A percentile compares a stretch with the other conserved stretches of the same genome.
Evolutionary conservation across 2,329 filamentous ascomycete genomes (phyloP).

Genomic region (Aspergillus vadensis): DNA sequence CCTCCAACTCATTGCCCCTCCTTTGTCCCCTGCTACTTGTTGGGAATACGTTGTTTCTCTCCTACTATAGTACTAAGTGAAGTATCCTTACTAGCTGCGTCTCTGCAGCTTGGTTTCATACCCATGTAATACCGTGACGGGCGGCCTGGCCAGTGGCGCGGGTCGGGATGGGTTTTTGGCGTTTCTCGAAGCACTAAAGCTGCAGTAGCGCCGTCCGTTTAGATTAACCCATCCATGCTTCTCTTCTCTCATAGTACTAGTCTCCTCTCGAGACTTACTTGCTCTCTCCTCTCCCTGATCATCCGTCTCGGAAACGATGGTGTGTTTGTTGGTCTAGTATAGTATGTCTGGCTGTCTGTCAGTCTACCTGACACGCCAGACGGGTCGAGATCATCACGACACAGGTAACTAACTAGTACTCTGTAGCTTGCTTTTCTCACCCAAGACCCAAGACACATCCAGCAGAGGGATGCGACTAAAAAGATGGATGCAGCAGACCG

Average conservation of each 20-base stretch:
- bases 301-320: too few relatives aligned
- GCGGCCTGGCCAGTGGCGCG: not conserved
- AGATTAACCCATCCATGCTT: not conserved
- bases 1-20: not conserved
- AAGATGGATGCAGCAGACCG: not conserved
- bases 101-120: not conserved
- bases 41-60: not conserved
- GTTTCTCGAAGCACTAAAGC: conserved; percentile 4
- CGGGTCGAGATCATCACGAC: not conserved
- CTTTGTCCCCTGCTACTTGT: not conserved
- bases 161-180: not conserved
- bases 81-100: not conserved
- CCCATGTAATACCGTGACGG: not conserved
- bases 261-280: too few relatives aligned
- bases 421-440: too few relatives aligned
- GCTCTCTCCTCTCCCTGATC: too few relatives aligned
- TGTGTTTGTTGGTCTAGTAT: too few relatives aligned
- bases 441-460: not conserved
- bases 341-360: not conserved
- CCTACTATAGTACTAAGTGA: not conserved
- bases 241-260: not conserved
- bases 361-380: not conserved
- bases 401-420: too few relatives aligned
- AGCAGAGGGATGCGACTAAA: not conserved
- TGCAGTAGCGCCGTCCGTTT: conserved; percentile 3